Evolutionary conservation across 768 basidiomycete species (phyloP).

Genomic region (Plicaturopsis crispa): DNA sequence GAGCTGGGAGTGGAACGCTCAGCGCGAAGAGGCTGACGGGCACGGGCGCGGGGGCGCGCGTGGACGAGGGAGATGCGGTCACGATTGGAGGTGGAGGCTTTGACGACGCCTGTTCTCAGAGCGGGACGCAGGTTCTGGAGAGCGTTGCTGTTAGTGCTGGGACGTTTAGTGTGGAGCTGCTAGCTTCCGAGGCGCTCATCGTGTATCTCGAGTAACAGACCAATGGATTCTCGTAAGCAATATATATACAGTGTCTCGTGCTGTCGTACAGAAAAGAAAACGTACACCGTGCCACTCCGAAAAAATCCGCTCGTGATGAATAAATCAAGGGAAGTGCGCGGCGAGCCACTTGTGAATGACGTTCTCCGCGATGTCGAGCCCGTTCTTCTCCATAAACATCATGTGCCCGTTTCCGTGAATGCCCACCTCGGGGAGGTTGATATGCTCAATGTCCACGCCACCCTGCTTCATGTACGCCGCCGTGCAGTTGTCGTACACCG

Average conservation of each 20-base stretch:
- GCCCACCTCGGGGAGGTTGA: conserved; percentile 32
- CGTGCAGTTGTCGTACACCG: conserved; percentile 39
- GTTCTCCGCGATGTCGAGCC: conserved; percentile 29
- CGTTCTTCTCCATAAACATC: conserved; percentile 50
- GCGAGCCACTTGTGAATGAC: conserved; percentile 34
- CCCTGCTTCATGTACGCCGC: conserved; percentile 35
- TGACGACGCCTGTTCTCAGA: conserved; percentile 15
- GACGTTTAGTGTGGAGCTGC: conserved; percentile 18
- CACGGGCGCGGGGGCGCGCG: conserved; percentile 21
- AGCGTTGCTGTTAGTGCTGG: conserved; percentile 14
- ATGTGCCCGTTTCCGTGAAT: conserved; percentile 49
- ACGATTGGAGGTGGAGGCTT: conserved; percentile 28
- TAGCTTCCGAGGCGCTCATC: conserved; percentile 29
- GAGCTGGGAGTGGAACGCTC: conserved; percentile 10
- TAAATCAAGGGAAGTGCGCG: no score
- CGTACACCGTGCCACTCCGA: no score
- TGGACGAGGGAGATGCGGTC: conserved; percentile 22
- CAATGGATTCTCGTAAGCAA: no score
- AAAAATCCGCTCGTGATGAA: no score
- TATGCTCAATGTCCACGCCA: conserved; percentile 35
- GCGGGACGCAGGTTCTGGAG: conserved; percentile 20
- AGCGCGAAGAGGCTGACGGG: conserved; percentile 25
- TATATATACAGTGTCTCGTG: no score
- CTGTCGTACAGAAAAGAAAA: no score
- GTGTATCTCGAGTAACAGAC: no score